Percentiles rank a stretch among this genome's conserved stretches.
Conservation (phyloP, 2,329 filamentous ascomycete genomes). For the Gliomastix tumulicola region DNA sequence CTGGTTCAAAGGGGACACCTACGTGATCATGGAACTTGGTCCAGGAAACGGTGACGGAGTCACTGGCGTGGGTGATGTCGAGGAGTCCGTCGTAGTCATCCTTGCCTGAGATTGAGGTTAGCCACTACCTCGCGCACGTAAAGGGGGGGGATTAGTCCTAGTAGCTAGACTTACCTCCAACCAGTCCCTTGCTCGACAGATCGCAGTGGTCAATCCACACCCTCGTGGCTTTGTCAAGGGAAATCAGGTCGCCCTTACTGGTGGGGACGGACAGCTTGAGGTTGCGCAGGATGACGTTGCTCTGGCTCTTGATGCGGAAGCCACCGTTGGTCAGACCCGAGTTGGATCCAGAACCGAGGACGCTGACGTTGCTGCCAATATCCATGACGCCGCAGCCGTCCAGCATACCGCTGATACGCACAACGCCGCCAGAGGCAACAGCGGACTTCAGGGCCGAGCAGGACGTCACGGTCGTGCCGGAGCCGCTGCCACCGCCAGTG, state of each 20-base stretch:
- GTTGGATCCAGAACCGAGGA: conserved; percentile 39
- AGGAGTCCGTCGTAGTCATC: conserved; percentile 64
- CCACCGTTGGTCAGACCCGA: conserved; percentile 35
- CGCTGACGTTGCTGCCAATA: conserved; percentile 39
- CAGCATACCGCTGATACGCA: conserved; percentile 37
- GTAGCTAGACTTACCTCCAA: too few species aligned
- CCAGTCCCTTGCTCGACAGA: conserved; percentile 45
- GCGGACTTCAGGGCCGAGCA: conserved; percentile 30
- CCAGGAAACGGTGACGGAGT: conserved; percentile 49
- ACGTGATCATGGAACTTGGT: conserved; percentile 29
- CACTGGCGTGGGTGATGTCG: conserved; percentile 55
- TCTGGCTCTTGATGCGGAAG: conserved; percentile 37
- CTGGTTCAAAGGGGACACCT: background rate
- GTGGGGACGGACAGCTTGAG: conserved; percentile 47
- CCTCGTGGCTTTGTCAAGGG: conserved; percentile 48
- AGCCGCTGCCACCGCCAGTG: conserved; percentile 36
- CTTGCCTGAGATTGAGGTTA: conserved; percentile 41
- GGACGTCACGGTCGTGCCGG: conserved; percentile 35
- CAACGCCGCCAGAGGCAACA: conserved; percentile 28
- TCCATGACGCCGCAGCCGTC: conserved; percentile 32
- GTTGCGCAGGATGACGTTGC: conserved; percentile 58
- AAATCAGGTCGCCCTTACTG: conserved; percentile 52
- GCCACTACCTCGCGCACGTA: too few species aligned
- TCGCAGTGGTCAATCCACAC: conserved; percentile 65
- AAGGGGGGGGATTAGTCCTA: too few species aligned